Evolutionary conservation across 495 filamentous ascomycete genomes (phyloP), one percentile per base, ranked within the genome.

Genomic region (Podospora australis): DNA sequence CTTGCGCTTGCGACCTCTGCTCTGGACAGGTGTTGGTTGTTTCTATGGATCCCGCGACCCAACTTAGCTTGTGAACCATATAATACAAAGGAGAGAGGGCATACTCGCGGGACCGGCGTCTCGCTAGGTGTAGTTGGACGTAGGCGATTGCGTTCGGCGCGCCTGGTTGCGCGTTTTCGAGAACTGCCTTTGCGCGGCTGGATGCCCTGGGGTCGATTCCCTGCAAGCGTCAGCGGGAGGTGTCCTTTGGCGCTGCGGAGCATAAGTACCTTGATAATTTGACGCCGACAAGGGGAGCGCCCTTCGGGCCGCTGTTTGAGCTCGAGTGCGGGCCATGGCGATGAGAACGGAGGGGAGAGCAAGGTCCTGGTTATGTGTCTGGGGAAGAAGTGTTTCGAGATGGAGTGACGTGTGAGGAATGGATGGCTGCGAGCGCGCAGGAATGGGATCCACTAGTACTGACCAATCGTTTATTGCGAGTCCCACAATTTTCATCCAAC

Each of bases 311-410:
- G 41, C 46, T 49, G 52, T 44, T 48, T 55, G 42, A 24, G 52
- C 48, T 55, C 36, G 42, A 50, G 52, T 55, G 47, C 39, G 42
- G 52, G 52, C 47, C 52, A 55, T 55, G 43, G 52, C 26, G 26
- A 44, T 46, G 28, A 36, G 46, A 42, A 50, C 10, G 42, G 46
- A 43, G 35, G 19, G 29, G 20, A 29, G 39, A 8, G 48, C 52
- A 46, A 50, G 46, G 32, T 49, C 20, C 23, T 46, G 36, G 41
- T 47, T 50, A 38, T 50, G 20, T 50, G 42, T 26, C 16, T 8
- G n/a, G 24, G 34, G 46, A 36, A 45, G 41, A 44, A 44, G 11
- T 1, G 38, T 45, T 23, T 44, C 29, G 34, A 54, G 51, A 49
- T 44, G 45, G 26, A 44, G 51, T 45, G 46, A 46, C 43, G 50